A percentile compares a stretch with the other conserved stretches of the same genome.
These are phyloP conservation scores for Zygosaccharomyces pseudobailii DNA, from an alignment of 1,139 yeast genomes.

Conservation along the genomic window DNA sequence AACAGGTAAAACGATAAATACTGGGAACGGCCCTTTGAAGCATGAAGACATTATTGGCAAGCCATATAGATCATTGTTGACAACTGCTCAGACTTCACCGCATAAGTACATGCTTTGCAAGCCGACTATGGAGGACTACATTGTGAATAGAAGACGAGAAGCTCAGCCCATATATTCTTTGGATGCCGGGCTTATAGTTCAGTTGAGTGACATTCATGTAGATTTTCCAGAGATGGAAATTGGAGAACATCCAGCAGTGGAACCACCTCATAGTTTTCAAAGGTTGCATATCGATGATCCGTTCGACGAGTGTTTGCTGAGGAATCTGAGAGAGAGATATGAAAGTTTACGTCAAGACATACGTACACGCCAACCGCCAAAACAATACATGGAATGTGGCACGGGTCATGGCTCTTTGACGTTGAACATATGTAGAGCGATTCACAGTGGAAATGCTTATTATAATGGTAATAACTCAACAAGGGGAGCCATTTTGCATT, in stretches of 20 bases:
- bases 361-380: constrained; percentile 21
- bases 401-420: constrained; percentile 50
- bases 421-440: constrained; percentile 39
- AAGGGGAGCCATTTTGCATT: constrained; percentile 43
- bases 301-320: constrained; percentile 5
- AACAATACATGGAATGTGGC: constrained; percentile 46
- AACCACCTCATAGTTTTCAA: constrained; percentile 6
- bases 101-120: constrained; percentile 33
- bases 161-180: constrained; percentile 48
- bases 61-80: constrained; percentile 22
- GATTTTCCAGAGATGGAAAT: constrained; percentile 36
- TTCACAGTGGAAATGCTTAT: constrained; percentile 42
- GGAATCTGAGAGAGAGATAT: background rate
- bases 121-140: constrained; percentile 44
- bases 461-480: constrained; percentile 25
- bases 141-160: constrained; percentile 37
- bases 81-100: constrained; percentile 17
- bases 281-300: constrained; percentile 4
- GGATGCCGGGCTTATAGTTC: constrained; percentile 44
- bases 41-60: constrained; percentile 38
- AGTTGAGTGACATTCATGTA: constrained; percentile 42
- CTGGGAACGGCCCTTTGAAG: constrained; percentile 30
- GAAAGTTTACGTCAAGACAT: background rate
- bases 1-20: constrained; percentile 16
- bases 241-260: constrained; percentile 9